These are phyloP conservation scores for Bipolaris cookei DNA, from an alignment of 2,329 filamentous ascomycete species.

Conservation along the genomic window DNA sequence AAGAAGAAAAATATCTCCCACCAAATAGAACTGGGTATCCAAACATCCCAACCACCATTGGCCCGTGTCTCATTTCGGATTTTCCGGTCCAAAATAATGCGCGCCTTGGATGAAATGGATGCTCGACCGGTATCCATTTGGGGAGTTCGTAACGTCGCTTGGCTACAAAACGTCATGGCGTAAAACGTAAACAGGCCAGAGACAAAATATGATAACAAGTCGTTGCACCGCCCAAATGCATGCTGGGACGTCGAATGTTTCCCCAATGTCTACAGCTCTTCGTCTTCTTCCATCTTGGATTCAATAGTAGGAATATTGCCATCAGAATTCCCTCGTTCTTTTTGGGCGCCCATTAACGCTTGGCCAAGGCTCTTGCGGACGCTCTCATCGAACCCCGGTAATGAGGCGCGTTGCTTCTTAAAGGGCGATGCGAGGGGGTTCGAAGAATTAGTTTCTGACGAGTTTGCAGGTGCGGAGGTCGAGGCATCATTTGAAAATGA, in stretches of 20 bases:
- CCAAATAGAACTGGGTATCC: slow-evolving; percentile 3
- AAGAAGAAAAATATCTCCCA: neutral
- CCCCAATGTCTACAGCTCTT: slow-evolving; percentile 52
- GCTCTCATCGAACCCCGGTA: slow-evolving; percentile 58
- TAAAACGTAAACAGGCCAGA: slow-evolving; percentile 1
- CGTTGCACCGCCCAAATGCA: slow-evolving; percentile 26
- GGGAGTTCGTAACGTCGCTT: neutral
- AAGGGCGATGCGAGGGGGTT: slow-evolving; percentile 70
- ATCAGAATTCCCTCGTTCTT: slow-evolving; percentile 44
- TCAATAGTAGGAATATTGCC: slow-evolving; percentile 39
- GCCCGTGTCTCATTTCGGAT: neutral
- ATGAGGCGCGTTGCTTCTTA: slow-evolving; percentile 74
- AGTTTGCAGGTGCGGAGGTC: slow-evolving; percentile 42
- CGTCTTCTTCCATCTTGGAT: slow-evolving; percentile 51
- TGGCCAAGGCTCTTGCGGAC: slow-evolving; percentile 47
- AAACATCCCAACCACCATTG: neutral
- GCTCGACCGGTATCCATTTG: slow-evolving; percentile 19
- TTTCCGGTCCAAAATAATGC: slow-evolving; percentile 8
- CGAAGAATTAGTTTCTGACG: slow-evolving; percentile 55
- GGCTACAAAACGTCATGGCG: slow-evolving; percentile 3
- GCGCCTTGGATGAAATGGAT: slow-evolving; percentile 17
- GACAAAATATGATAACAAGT: slow-evolving; percentile 10
- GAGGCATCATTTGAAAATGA: slow-evolving; percentile 30
- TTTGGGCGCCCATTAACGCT: slow-evolving; percentile 40
- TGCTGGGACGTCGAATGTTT: slow-evolving; percentile 31